Percentiles rank a stretch among this genome's conserved stretches.
Conservation (phyloP, 2,329 filamentous ascomycete species). For the Fusarium coffeatum region DNA sequence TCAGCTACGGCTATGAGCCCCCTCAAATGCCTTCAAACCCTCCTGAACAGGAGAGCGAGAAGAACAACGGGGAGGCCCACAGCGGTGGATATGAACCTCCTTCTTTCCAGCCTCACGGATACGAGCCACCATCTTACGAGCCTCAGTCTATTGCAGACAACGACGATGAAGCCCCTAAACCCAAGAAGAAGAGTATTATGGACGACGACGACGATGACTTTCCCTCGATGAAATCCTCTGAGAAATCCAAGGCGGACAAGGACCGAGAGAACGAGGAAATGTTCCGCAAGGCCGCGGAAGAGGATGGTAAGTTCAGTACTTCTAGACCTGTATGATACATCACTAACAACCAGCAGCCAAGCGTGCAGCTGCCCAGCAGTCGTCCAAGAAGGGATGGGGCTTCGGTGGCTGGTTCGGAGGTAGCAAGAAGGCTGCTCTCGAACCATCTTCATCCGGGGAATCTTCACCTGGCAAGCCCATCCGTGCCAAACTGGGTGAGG, state of each 20-base stretch:
- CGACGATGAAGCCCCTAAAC: conserved; percentile 64
- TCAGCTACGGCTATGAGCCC: conserved; percentile 65
- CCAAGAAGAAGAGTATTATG: conserved; percentile 83
- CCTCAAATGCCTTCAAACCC: conserved; percentile 51
- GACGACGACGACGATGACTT: conserved; percentile 84
- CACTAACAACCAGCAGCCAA: conserved; percentile 62
- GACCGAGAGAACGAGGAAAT: conserved; percentile 86
- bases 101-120: conserved; percentile 69
- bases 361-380: conserved; percentile 63
- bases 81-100: conserved; percentile 69
- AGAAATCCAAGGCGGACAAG: conserved; percentile 74
- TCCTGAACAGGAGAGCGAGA: conserved; percentile 25
- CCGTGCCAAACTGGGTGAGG: conserved; percentile 91
- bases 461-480: conserved; percentile 74
- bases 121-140: conserved; percentile 69
- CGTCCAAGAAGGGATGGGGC: conserved; percentile 77
- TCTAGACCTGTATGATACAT: background rate
- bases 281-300: conserved; percentile 84
- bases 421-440: conserved; percentile 65
- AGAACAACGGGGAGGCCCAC: conserved; percentile 44
- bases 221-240: conserved; percentile 59
- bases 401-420: conserved; percentile 88
- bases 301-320: conserved; percentile 67
- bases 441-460: conserved; percentile 49
- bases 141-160: conserved; percentile 57